Percentiles rank a stretch among this genome's conserved stretches.
Conservation (phyloP, 306 rosid genomes). For the Astragalus glycyphyllos region DNA sequence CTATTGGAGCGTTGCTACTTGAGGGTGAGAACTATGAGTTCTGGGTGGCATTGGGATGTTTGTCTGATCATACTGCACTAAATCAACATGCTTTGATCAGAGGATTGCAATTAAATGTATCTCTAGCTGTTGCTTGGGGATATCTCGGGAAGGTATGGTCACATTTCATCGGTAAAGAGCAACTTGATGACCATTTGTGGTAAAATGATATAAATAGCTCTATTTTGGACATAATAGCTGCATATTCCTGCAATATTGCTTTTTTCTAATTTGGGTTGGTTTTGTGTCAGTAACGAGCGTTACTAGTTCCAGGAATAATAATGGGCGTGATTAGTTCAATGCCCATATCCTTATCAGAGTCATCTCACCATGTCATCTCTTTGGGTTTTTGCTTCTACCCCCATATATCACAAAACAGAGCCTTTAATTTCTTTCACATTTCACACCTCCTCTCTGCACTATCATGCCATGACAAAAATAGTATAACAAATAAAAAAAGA, state of each 20-base stretch:
- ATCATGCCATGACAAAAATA: too few relatives aligned
- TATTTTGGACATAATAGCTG: slow-evolving; percentile 14
- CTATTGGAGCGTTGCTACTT: slow-evolving; percentile 86
- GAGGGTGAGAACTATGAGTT: slow-evolving; percentile 88
- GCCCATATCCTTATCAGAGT: too few relatives aligned
- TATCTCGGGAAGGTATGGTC: slow-evolving; percentile 89
- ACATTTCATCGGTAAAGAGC: slow-evolving; percentile 21
- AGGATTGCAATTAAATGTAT: slow-evolving; percentile 82
- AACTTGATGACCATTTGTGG: slow-evolving; percentile 14
- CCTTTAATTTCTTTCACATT: too few relatives aligned
- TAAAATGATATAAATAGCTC: slow-evolving; percentile 11
- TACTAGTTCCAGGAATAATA: too few relatives aligned
- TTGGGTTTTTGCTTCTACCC: too few relatives aligned
- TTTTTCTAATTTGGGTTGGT: not conserved
- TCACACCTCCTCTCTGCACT: too few relatives aligned
- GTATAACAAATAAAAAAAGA: too few relatives aligned
- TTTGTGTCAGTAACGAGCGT: too few relatives aligned
- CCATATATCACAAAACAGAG: too few relatives aligned
- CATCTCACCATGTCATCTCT: too few relatives aligned
- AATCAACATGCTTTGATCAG: slow-evolving; percentile 89
- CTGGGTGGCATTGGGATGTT: slow-evolving; percentile 87
- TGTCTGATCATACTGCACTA: slow-evolving; percentile 65
- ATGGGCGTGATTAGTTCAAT: too few relatives aligned
- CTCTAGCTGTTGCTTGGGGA: slow-evolving; percentile 90
- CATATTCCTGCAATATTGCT: not conserved